These are phyloP conservation scores for Phytophthora crassamura DNA, from an alignment of 352 stramenopile genomes.

Conservation along the genomic window DNA sequence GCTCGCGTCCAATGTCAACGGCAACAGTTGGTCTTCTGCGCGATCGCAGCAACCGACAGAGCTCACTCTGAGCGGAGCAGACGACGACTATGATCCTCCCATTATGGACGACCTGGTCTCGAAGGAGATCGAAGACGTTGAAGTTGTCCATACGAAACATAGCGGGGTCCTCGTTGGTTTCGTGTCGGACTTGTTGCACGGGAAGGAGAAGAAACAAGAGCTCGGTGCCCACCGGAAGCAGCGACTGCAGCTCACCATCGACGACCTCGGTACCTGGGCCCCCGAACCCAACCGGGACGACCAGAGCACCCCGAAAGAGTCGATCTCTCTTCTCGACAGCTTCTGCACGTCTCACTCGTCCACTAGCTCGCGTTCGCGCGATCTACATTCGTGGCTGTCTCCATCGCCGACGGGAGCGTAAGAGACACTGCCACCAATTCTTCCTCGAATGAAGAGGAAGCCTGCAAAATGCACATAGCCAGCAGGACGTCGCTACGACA, in stretches of 20 bases:
- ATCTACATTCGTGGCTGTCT: constrained; percentile 27
- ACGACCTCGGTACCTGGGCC: constrained; percentile 37
- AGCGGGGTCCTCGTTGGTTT: constrained; percentile 24
- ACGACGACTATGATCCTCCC: constrained; percentile 31
- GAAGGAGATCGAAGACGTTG: constrained; percentile 48
- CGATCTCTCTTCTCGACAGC: constrained; percentile 49
- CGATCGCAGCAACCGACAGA: constrained; percentile 26
- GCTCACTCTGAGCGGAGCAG: constrained; percentile 29
- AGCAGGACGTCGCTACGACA: constrained; percentile 2
- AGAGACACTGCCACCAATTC: constrained; percentile 3
- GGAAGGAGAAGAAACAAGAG: constrained; percentile 33
- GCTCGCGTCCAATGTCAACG: constrained; percentile 27
- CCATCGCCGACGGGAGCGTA: constrained; percentile 34
- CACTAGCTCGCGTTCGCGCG: constrained; percentile 28
- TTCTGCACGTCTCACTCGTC: constrained; percentile 45
- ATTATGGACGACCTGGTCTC: constrained; percentile 48
- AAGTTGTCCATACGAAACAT: constrained; percentile 30
- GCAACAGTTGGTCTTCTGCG: constrained; percentile 28
- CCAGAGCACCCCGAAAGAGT: constrained; percentile 43
- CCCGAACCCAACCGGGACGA: constrained; percentile 21
- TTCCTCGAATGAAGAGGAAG: constrained; percentile 41
- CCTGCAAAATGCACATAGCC: constrained; percentile 7
- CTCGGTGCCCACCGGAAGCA: constrained; percentile 25
- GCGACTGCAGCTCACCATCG: constrained; percentile 36
- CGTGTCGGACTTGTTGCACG: constrained; percentile 29